phyloP scores from a whole-genome alignment of 2,329 filamentous ascomycete species.

The Coniella vitis region DNA sequence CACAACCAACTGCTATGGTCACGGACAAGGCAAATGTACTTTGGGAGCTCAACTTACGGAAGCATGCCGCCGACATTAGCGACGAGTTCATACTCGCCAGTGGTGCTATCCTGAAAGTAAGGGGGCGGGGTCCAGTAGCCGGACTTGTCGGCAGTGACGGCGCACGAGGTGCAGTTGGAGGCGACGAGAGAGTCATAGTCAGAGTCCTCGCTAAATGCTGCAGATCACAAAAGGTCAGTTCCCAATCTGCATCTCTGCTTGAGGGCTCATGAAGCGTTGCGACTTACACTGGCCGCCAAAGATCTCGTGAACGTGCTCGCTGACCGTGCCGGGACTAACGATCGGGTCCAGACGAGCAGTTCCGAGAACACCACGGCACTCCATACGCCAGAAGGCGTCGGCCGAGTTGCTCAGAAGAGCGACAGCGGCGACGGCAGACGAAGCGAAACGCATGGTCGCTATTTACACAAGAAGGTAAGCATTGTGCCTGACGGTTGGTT shows the following conservation, averaged over 20 bases:
- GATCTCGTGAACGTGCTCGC: conserved; percentile 66
- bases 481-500: background rate
- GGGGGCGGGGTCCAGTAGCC: conserved; percentile 78
- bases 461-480: background rate
- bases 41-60: conserved; percentile 51
- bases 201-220: conserved; percentile 59
- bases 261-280: background rate
- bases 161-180: conserved; percentile 73
- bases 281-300: conserved; percentile 70
- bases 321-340: conserved; percentile 51
- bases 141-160: conserved; percentile 75
- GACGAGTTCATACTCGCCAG: conserved; percentile 62
- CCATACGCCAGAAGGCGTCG: conserved; percentile 82
- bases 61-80: conserved; percentile 76
- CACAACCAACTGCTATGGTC: background rate
- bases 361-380: conserved; percentile 65
- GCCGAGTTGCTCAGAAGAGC: conserved; percentile 23
- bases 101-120: conserved; percentile 64
- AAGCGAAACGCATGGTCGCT: conserved; percentile 11
- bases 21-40: background rate
- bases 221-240: background rate
- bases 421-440: conserved; percentile 1
- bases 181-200: conserved; percentile 49
- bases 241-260: background rate
- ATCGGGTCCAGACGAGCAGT: conserved; percentile 73